These are phyloP conservation scores for Coniosporium apollinis DNA, from an alignment of 495 filamentous ascomycete genomes.

Conservation along the genomic window DNA sequence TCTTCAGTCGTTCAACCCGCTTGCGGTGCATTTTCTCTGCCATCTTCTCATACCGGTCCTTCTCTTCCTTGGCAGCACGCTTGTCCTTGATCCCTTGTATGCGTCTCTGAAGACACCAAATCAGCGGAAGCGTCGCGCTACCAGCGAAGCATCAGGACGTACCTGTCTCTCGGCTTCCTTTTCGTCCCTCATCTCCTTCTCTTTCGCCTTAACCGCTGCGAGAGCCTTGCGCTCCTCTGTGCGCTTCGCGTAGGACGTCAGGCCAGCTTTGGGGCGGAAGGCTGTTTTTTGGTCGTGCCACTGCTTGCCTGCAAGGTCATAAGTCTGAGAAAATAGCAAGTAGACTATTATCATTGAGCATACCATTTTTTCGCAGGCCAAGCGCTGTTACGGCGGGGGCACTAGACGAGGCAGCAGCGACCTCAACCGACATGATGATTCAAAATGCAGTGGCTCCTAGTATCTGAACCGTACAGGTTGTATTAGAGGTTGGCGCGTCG, in stretches of 20 bases:
- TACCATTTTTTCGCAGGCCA: constrained; percentile 54
- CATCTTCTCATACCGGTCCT: constrained; percentile 83
- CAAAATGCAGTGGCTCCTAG: no score
- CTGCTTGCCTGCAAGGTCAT: constrained; percentile 57
- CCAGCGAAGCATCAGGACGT: constrained; percentile 8
- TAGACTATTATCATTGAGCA: constrained; percentile 1
- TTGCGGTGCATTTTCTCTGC: constrained; percentile 96
- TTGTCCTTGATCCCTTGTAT: constrained; percentile 69
- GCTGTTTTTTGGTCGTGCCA: constrained; percentile 72
- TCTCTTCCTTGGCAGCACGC: constrained; percentile 76
- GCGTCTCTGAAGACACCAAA: constrained; percentile 35
- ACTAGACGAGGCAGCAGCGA: neutral
- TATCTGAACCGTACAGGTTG: no score
- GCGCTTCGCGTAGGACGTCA: constrained; percentile 64
- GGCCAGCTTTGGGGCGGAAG: constrained; percentile 67
- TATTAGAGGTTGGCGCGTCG: no score
- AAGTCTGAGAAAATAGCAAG: constrained; percentile 1
- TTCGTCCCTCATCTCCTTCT: constrained; percentile 90
- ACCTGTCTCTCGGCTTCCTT: constrained; percentile 81
- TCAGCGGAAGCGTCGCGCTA: neutral
- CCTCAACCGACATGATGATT: neutral
- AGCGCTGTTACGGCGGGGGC: constrained; percentile 8
- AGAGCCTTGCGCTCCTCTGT: constrained; percentile 44
- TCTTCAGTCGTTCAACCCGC: constrained; percentile 78
- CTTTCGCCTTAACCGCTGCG: constrained; percentile 64